Percentiles rank a stretch among this genome's conserved stretches.
phyloP scores from a whole-genome alignment of 257 asterid species.

The Linaria vulgaris region DNA sequence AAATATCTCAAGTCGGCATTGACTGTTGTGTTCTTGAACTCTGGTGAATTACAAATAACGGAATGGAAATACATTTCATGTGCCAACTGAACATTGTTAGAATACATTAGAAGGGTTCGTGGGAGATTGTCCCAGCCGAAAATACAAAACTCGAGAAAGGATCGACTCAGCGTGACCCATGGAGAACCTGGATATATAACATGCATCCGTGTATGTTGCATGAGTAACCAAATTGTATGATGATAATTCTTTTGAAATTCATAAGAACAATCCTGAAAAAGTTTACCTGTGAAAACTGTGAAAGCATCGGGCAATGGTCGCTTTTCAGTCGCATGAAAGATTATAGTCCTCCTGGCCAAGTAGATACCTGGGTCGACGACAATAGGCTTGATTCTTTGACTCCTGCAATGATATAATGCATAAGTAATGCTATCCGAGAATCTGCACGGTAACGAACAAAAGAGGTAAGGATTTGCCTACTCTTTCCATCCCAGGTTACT shows the following conservation, averaged over 20 bases:
- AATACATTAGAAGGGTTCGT: conserved; percentile 83
- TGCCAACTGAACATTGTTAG: conserved; percentile 62
- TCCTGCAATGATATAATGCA: conserved; percentile 49
- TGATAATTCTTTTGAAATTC: not conserved
- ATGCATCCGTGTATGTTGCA: conserved; percentile 6
- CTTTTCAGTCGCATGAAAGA: conserved; percentile 88
- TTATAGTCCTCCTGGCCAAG: conserved; percentile 83
- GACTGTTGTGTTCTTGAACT: conserved; percentile 74
- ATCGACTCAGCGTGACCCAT: conserved; percentile 83
- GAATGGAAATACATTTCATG: conserved; percentile 95
- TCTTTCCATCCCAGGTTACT: conserved; percentile 99
- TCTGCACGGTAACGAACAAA: not conserved
- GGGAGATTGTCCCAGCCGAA: conserved; percentile 99
- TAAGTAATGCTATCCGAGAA: conserved; percentile 16
- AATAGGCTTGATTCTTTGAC: conserved; percentile 72
- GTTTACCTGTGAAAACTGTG: conserved; percentile 79
- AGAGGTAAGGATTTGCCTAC: conserved; percentile 68
- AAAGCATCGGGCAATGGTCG: conserved; percentile 91
- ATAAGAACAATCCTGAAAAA: not conserved
- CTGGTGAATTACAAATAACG: conserved; percentile 75
- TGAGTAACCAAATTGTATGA: conserved; percentile 7
- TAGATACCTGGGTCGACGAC: conserved; percentile 94
- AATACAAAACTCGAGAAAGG: conserved; percentile 82
- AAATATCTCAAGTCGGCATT: conserved; percentile 85
- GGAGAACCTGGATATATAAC: conserved; percentile 73